Base-by-base conservation (phyloP, 257 asterid species). In the Nicotiana undulata region DNA sequence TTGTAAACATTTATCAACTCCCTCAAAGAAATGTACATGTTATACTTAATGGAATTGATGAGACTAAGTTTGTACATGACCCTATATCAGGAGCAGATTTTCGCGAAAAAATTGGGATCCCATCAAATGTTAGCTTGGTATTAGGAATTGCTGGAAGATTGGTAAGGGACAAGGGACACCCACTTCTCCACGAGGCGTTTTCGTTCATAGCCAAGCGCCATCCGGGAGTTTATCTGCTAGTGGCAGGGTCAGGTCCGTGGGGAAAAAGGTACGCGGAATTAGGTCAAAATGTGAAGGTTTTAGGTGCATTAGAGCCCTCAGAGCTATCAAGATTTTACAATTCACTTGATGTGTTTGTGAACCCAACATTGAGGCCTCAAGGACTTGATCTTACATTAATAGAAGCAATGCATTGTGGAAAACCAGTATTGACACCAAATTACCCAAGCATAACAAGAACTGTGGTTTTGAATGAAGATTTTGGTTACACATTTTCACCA, bases 371-470 rank as follows among this genome's bases (percentile, higher is more conserved):
- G 72, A 82, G 85, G 77, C 85, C 85, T 40, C 84, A 82, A 46
- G 84, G 88, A 83, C 82, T 72, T 32, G 84, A 85, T 79, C 82
- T 85, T 31, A 82, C 84, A 11, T 13, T 82, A 63, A 85, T 79
- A 46, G 82, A 85, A 55, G 85, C 85, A 13, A 85, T 81, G 85
- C 81, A 78, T 78, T 61, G 85, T 22, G 85, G 87, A 56, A 82
- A 74, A 51, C 68, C 67, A 55, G 79, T 80, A 44, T 17, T 82
- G 75, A 28, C 84, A 13, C 63, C 88, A 58, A 82, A 82, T 32
- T 85, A 32, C 46, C 85, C 88, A 17, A 82, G 84, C 51, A 79
- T 55, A 37, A 79, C 75, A 8, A 77, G 79, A 65, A 79, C 83
- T 22, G 53, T 82, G 3, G 52, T 85, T 2, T 34, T 64, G 4